phyloP scores from a whole-genome alignment of 2,329 filamentous ascomycete species.

The Fusarium verticillioides region DNA sequence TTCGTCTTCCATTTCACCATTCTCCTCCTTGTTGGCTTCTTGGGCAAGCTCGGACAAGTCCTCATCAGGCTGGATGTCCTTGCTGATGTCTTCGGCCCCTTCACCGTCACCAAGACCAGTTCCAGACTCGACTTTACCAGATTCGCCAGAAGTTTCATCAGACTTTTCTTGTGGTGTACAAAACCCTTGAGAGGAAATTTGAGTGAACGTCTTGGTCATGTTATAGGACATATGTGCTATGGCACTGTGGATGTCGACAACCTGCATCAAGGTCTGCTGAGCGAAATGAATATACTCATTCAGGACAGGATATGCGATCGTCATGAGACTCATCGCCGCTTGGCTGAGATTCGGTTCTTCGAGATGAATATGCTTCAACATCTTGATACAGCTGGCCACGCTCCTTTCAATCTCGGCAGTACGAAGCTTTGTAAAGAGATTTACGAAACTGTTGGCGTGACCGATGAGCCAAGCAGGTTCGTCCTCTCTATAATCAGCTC shows the following conservation, averaged over 20 bases:
- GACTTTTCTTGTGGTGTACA: slow-evolving; percentile 88
- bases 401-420: slow-evolving; percentile 63
- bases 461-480: slow-evolving; percentile 51
- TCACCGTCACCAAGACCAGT: slow-evolving; percentile 96
- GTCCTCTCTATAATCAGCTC: slow-evolving; percentile 50
- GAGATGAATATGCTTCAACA: slow-evolving; percentile 50
- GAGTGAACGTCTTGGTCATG: slow-evolving; percentile 80
- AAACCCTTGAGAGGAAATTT: slow-evolving; percentile 87
- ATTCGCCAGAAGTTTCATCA: slow-evolving; percentile 73
- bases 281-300: slow-evolving; percentile 76
- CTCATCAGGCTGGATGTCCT: slow-evolving; percentile 93
- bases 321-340: slow-evolving; percentile 48
- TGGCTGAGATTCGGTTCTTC: slow-evolving; percentile 40
- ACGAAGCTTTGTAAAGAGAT: slow-evolving; percentile 69
- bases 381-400: slow-evolving; percentile 52
- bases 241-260: slow-evolving; percentile 73
- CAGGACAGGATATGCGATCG: slow-evolving; percentile 71
- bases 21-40: slow-evolving; percentile 75
- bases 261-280: slow-evolving; percentile 66
- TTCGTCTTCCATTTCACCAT: slow-evolving; percentile 78
- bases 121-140: slow-evolving; percentile 86
- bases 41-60: slow-evolving; percentile 92
- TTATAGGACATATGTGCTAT: slow-evolving; percentile 80
- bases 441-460: slow-evolving; percentile 62
- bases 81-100: slow-evolving; percentile 96